Evolutionary conservation across 805 yeast species (phyloP), one percentile per base, ranked within the genome.

Genomic region (Brettanomyces nanus): DNA sequence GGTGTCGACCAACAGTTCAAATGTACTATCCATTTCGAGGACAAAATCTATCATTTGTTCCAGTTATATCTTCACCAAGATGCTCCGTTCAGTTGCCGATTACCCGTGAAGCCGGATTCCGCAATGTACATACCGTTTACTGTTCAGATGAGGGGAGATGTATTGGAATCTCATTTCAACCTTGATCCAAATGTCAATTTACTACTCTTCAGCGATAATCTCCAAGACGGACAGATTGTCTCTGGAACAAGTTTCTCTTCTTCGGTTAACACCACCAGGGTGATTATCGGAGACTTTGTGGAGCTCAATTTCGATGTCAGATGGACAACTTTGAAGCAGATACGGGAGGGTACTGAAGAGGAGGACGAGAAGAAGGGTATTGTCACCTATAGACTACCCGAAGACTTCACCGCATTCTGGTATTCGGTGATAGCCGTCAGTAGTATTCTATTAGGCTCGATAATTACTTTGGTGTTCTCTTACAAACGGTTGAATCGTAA

Each of bases 1-100:
- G 76, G 75, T 2, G 56, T 58, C 5, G 69, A 66, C 42, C 75
- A 69, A 44, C 71, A 71, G 39, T 39, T 71, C 37, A 69, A 70
- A 45, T 83, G 92, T 52, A 75, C 89, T 3, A 61, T 83, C 19
- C 59, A 59, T 5, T 67, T 83, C 35, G 65, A 71, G 11, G 90
- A 83, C 54, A 80, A 77, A 46, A 49, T 75, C 29, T 83, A 71
- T 52, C 92, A 83, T 51, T 54, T 82, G 41, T 79, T 83, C 56
- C 90, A 83, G 59, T 62, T 82, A 33, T 82, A 82, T 53, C 62
- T 83, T 31, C 92, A 83, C 55, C 81, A 82, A 52, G 92, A 83
- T 53, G 77, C 72, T 6, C 92, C 92, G 21, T 75, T 77, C 52
- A 70, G 82, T 33, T 83, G 92, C 55, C 63, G 80, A 39, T 46